These are phyloP conservation scores for Aspergillus felis DNA, from an alignment of 2,329 filamentous ascomycete species.

Conservation along the genomic window DNA sequence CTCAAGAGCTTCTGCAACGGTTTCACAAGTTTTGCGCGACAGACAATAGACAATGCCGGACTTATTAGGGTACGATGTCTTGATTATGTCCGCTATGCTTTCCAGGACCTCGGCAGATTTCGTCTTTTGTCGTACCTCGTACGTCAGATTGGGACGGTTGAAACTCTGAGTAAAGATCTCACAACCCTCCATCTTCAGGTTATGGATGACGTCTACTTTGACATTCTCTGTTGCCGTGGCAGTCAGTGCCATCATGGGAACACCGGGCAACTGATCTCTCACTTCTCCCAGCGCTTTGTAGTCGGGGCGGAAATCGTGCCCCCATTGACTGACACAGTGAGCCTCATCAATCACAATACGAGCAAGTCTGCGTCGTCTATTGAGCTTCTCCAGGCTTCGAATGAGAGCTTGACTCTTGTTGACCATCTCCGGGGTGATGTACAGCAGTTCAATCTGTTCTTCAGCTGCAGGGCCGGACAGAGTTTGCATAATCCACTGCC, in stretches of 20 bases:
- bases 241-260: conserved; percentile 91
- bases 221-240: conserved; percentile 94
- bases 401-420: conserved; percentile 71
- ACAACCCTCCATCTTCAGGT: conserved; percentile 76
- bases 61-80: conserved; percentile 62
- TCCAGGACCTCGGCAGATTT: conserved; percentile 54
- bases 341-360: conserved; percentile 96
- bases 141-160: conserved; percentile 91
- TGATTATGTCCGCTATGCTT: conserved; percentile 59
- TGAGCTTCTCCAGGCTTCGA: conserved; percentile 62
- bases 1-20: conserved; percentile 66
- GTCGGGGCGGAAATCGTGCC: conserved; percentile 94
- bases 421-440: conserved; percentile 96
- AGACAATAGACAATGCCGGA: conserved; percentile 93
- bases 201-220: conserved; percentile 85
- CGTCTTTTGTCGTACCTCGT: conserved; percentile 73
- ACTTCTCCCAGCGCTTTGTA: conserved; percentile 83
- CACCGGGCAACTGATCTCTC: conserved; percentile 65
- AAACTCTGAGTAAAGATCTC: conserved; percentile 87
- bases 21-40: conserved; percentile 77
- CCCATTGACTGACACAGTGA: conserved; percentile 99
- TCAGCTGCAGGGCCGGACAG: conserved; percentile 65
- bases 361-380: conserved; percentile 69
- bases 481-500: conserved; percentile 61
- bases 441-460: conserved; percentile 77